These are phyloP conservation scores for Malus domestica DNA, from an alignment of 306 rosid genomes.

Conservation along the genomic window DNA sequence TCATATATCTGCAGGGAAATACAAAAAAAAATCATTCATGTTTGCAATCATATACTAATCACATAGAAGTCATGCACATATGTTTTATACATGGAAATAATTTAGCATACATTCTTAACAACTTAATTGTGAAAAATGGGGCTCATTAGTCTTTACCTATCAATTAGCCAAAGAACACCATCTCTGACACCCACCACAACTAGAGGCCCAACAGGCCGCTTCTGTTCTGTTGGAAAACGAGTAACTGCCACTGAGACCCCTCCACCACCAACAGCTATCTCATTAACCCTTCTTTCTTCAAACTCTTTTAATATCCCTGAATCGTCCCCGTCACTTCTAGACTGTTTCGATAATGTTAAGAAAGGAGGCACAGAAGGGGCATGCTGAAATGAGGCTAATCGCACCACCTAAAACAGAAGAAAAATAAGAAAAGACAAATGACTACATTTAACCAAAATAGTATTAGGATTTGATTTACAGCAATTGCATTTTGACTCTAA, in stretches of 20 bases:
- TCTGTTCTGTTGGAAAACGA: slow-evolving; percentile 92
- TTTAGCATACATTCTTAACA: not conserved
- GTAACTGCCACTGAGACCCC: slow-evolving; percentile 95
- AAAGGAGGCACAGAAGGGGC: slow-evolving; percentile 97
- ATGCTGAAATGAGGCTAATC: slow-evolving; percentile 98
- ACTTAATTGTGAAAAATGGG: not conserved
- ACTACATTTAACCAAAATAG: not conserved
- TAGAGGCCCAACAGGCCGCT: slow-evolving; percentile 93
- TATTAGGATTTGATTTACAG: not conserved
- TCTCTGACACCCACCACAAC: slow-evolving; percentile 92
- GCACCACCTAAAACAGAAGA: slow-evolving; percentile 66
- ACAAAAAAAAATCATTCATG: not conserved
- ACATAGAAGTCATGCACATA: not conserved
- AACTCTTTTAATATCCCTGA: slow-evolving; percentile 38
- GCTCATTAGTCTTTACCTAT: slow-evolving; percentile 47
- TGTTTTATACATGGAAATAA: not conserved
- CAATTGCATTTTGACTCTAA: not conserved
- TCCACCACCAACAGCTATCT: slow-evolving; percentile 99
- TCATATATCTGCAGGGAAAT: slow-evolving; percentile 67
- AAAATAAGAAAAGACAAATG: slow-evolving; percentile 2
- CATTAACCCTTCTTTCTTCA: slow-evolving; percentile 74
- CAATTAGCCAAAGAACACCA: slow-evolving; percentile 99
- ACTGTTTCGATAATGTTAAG: slow-evolving; percentile 65
- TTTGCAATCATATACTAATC: not conserved
- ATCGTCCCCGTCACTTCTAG: slow-evolving; percentile 69